Percentiles rank a stretch among this genome's conserved stretches.
Conservation (phyloP, 805 yeast genomes). For the Candida sonorensis region DNA sequence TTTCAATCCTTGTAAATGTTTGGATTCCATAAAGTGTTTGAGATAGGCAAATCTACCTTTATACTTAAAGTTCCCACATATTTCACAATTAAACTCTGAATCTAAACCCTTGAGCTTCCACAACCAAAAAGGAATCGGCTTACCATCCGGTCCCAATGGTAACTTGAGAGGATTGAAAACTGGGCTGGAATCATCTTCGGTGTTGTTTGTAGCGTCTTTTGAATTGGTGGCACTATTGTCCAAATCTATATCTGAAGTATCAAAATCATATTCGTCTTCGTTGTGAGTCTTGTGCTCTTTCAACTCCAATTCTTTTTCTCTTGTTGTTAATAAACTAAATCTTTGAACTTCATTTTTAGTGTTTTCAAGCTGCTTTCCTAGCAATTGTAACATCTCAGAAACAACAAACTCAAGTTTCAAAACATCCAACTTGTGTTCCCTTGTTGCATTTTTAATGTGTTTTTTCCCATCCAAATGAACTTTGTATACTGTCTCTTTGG, state of each 20-base stretch:
- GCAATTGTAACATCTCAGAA: conserved; percentile 27
- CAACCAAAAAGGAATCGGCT: conserved; percentile 90
- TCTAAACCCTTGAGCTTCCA: conserved; percentile 85
- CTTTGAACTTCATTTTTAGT: conserved; percentile 64
- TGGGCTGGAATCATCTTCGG: conserved; percentile 29
- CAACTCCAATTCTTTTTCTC: conserved; percentile 56
- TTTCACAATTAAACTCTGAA: conserved; percentile 67
- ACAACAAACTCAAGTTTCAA: conserved; percentile 31
- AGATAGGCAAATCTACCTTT: conserved; percentile 69
- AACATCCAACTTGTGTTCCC: conserved; percentile 3
- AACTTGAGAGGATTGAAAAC: conserved; percentile 45
- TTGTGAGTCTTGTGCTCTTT: conserved; percentile 29
- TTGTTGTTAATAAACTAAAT: conserved; percentile 56
- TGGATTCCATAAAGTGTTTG: conserved; percentile 64
- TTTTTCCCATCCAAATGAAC: conserved; percentile 71
- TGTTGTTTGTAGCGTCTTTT: conserved; percentile 18
- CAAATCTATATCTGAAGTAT: conserved; percentile 8
- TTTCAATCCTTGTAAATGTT: conserved; percentile 67
- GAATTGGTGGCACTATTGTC: conserved; percentile 19
- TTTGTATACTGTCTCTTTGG: conserved; percentile 56
- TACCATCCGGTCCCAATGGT: conserved; percentile 84
- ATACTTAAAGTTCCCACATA: conserved; percentile 72
- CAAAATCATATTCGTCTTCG: conserved; percentile 24
- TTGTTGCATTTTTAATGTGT: conserved; percentile 47
- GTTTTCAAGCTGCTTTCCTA: conserved; percentile 34